Evolutionary conservation across 129 eudicot genomes (phyloP).

Genomic region (Tanacetum coccineum): DNA sequence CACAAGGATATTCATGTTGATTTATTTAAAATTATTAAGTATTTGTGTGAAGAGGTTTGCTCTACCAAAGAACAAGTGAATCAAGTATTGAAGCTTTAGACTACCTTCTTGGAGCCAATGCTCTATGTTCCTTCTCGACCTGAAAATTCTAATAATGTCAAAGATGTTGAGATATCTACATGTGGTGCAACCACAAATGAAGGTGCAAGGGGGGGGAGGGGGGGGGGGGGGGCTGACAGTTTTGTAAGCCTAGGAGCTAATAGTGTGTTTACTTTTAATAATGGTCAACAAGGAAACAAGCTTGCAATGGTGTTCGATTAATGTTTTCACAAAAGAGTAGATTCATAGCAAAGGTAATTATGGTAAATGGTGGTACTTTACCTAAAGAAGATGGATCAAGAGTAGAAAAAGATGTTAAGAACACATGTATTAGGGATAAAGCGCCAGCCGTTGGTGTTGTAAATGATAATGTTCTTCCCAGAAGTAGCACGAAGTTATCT

Average conservation of each 20-base stretch:
- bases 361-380: no score
- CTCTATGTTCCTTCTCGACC: no score
- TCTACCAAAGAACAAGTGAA: conserved; percentile 73
- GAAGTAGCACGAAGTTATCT: no score
- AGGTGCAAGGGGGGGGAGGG: conserved; percentile 50
- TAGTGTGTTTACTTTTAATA: conserved; percentile 23
- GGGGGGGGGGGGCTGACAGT: no score
- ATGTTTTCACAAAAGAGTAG: conserved; percentile 34
- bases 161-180: no score
- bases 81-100: conserved; percentile 79
- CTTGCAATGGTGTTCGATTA: conserved; percentile 54
- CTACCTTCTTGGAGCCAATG: conserved; percentile 85
- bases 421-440: no score
- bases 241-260: conserved; percentile 45
- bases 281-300: conserved; percentile 44
- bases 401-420: no score
- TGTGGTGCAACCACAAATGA: conserved; percentile 28
- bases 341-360: conserved; percentile 33
- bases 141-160: no score
- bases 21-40: conserved; percentile 63
- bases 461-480: no score
- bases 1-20: conserved; percentile 82
- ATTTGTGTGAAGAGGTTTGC: no score
- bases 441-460: no score
- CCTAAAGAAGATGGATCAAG: no score